Conservation (phyloP, 1,284 basidiomycete genomes). For the Cutaneotrichosporon sp. region DNA sequence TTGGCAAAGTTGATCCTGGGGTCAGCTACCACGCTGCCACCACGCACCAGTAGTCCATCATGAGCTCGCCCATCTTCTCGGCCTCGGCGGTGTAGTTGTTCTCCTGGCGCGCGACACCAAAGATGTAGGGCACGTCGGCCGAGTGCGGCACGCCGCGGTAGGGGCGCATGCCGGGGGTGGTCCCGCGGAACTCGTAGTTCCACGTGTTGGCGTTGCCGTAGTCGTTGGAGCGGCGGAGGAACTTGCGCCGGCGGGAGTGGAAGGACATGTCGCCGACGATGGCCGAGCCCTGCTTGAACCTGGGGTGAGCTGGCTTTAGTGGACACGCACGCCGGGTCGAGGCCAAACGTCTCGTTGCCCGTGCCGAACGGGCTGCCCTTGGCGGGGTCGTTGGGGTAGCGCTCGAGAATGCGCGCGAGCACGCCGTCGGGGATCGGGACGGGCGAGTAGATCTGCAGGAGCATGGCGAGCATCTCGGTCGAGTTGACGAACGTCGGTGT, state of each 20-base stretch:
- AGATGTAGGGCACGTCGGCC: slow-evolving; percentile 35
- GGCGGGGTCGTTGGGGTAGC: slow-evolving; percentile 19
- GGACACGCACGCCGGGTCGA: slow-evolving; percentile 11
- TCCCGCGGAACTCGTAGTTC: slow-evolving; percentile 40
- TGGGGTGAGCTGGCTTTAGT: slow-evolving; percentile 2
- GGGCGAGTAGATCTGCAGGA: background rate
- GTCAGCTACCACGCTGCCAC: background rate
- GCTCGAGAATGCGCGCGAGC: background rate
- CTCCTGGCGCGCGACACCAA: slow-evolving; percentile 24
- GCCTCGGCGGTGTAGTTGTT: slow-evolving; percentile 32
- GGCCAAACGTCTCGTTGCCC: slow-evolving; percentile 48
- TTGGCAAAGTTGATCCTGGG: slow-evolving; percentile 47
- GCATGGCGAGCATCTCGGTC: background rate
- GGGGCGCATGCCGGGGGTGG: slow-evolving; percentile 15
- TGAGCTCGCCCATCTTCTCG: slow-evolving; percentile 26
- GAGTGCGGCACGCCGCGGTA: slow-evolving; percentile 33
- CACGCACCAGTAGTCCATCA: slow-evolving; percentile 46
- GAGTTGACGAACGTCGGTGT: background rate
- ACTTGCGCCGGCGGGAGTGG: slow-evolving; percentile 35
- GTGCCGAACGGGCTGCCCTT: slow-evolving; percentile 39
- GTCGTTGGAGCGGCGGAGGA: slow-evolving; percentile 32
- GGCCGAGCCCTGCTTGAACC: slow-evolving; percentile 37
- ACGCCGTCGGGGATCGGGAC: background rate
- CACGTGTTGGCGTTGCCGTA: slow-evolving; percentile 35
- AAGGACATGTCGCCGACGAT: slow-evolving; percentile 38